Evolutionary conservation across 495 filamentous ascomycete species (phyloP).

Genomic region (Hyaloscypha hepaticicola): DNA sequence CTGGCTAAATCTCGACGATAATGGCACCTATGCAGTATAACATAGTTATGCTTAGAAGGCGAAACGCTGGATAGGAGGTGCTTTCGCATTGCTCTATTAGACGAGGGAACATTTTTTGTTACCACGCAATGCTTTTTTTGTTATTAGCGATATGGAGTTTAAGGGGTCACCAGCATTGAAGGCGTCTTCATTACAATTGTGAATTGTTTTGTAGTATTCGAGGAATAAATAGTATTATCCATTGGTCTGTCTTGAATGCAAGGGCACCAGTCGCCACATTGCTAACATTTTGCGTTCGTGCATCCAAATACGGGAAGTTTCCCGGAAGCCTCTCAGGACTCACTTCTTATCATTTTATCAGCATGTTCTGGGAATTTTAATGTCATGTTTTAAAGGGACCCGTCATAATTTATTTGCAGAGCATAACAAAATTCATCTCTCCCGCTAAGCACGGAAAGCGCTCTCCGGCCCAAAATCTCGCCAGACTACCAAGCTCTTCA

Average conservation of each 20-base stretch:
- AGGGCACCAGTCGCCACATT: not conserved
- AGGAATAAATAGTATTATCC: not conserved
- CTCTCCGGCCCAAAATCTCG: too few species aligned
- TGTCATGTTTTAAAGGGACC: too few species aligned
- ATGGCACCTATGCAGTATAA: not conserved
- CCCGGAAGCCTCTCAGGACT: not conserved
- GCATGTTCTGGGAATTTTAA: too few species aligned
- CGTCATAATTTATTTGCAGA: too few species aligned
- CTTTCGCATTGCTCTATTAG: not conserved
- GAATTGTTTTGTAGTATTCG: slow-evolving; percentile 6
- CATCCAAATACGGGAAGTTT: not conserved
- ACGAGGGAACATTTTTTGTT: not conserved
- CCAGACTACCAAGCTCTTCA: too few species aligned
- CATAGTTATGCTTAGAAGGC: slow-evolving; percentile 3
- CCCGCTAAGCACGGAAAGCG: too few species aligned
- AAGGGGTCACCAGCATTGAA: slow-evolving; percentile 25
- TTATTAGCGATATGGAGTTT: slow-evolving; percentile 29
- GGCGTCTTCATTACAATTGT: slow-evolving; percentile 22
- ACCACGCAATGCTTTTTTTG: not conserved
- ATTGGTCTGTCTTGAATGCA: not conserved
- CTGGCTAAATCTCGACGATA: slow-evolving; percentile 30
- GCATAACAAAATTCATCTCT: too few species aligned
- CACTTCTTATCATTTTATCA: too few species aligned
- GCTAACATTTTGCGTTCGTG: not conserved
- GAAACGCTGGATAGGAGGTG: not conserved